Evolutionary conservation across 1,284 basidiomycete species (phyloP), one percentile per base, ranked within the genome.

Genomic region (Entoloma clypeatum): DNA sequence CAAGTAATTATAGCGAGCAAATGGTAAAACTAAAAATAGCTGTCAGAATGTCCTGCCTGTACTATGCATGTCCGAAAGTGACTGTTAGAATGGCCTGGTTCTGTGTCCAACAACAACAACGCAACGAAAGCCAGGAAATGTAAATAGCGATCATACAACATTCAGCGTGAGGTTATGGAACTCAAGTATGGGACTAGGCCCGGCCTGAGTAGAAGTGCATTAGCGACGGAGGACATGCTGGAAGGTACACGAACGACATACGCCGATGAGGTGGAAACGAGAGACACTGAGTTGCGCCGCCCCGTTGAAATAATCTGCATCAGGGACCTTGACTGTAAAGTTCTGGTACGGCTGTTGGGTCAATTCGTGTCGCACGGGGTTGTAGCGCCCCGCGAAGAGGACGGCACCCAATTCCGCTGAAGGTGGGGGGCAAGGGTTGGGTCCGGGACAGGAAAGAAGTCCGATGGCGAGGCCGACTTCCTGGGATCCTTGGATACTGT

Each of bases 261-360:
- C 62, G 38, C 61, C 62, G 41, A 64, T 60, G 39, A 66, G 49
- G 45, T 62, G 57, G 24, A 63, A 55, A 13, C 60, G 55, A 25
- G 41, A 54, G 11, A 58, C 58, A 26, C 52, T 58, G 18, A 64
- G 33, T 43, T 67, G 58, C 1, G 62, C 62, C 52, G 51, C 25
- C 30, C 36, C 19, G 40, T 39, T 18, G 49, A 51, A 41, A 44
- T 51, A 34, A 43, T 45, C 3, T 55, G 58, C 23, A 14, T 25
- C 22, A 14, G 47, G 50, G 35, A 62, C 48, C 4, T 52, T 59
- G n/a, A 65, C 44, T 7, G 60, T 60, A 43, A 65, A 62, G 43
- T 65, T 67, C 51, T 65, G 53, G 36, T 65, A 64, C 5, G 57
- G 53, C 28, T 42, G 27, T 35, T 53, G 53, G 2, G 56, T 51